Evolutionary conservation across 2,329 filamentous ascomycete genomes (phyloP).

Genomic region (Xylaria sp.): DNA sequence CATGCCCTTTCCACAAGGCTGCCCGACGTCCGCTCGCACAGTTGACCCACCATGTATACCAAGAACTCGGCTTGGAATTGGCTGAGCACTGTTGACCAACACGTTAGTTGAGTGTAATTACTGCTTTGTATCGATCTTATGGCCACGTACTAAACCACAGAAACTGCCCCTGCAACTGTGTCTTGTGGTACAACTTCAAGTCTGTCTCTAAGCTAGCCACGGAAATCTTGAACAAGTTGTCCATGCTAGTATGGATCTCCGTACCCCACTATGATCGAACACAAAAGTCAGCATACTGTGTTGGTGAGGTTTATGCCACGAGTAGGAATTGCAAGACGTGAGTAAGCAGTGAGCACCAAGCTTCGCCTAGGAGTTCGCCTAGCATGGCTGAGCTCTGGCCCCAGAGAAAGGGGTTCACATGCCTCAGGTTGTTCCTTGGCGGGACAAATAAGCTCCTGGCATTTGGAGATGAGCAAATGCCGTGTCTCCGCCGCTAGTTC

Average conservation of each 20-base stretch:
- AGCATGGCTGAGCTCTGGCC: background rate
- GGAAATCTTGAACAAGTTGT: constrained; percentile 62
- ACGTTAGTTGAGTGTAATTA: constrained; percentile 17
- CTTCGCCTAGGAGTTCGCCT: background rate
- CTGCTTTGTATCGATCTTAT: background rate
- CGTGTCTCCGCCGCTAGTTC: constrained; percentile 55
- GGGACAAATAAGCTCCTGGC: constrained; percentile 54
- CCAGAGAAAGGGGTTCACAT: constrained; percentile 6
- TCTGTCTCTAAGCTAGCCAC: constrained; percentile 56
- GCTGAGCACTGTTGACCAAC: constrained; percentile 35
- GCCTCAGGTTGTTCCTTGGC: constrained; percentile 51
- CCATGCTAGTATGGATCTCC: constrained; percentile 55
- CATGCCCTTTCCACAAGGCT: constrained; percentile 60
- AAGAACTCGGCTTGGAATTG: constrained; percentile 64
- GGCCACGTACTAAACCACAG: constrained; percentile 58
- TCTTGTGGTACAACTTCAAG: constrained; percentile 49
- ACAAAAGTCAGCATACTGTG: constrained; percentile 11
- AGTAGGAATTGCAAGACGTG: background rate
- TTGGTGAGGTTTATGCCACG: background rate
- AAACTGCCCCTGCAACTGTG: constrained; percentile 52
- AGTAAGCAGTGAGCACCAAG: background rate
- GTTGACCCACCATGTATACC: constrained; percentile 59
- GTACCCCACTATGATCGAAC: constrained; percentile 48
- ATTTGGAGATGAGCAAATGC: constrained; percentile 55
- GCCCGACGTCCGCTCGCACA: constrained; percentile 56